These are phyloP conservation scores for Didymellaceae sp. DNA, from an alignment of 2,329 filamentous ascomycete genomes.

Conservation along the genomic window DNA sequence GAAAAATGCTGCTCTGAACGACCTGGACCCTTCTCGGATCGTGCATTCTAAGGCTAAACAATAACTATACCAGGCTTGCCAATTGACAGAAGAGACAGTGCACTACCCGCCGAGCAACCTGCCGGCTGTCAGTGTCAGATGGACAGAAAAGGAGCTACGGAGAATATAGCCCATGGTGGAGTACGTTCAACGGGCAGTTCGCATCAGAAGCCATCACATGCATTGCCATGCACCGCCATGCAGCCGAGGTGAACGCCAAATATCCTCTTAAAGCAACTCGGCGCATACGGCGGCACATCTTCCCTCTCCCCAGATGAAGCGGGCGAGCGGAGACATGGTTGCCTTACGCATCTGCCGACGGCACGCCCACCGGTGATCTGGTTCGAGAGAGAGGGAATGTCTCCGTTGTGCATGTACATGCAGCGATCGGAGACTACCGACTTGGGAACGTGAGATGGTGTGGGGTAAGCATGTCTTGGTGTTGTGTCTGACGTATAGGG, in stretches of 20 bases:
- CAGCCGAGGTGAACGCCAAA: not conserved
- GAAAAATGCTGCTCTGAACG: too few species aligned
- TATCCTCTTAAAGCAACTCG: not conserved
- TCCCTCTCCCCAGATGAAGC: not conserved
- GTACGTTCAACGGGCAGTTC: constrained; percentile 1
- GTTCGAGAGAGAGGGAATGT: not conserved
- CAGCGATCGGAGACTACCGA: constrained; percentile 1
- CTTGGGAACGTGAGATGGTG: not conserved
- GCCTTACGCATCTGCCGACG: not conserved
- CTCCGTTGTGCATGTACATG: too few species aligned
- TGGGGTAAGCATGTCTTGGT: constrained; percentile 4
- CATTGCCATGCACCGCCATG: not conserved
- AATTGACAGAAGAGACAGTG: too few species aligned
- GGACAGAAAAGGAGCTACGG: not conserved
- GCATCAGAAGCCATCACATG: not conserved
- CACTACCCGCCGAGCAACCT: not conserved
- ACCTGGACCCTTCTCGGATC: too few species aligned
- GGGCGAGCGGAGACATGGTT: constrained; percentile 2
- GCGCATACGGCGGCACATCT: constrained; percentile 6
- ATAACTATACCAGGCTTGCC: too few species aligned
- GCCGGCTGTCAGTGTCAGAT: constrained; percentile 1
- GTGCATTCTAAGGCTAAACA: too few species aligned
- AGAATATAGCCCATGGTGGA: constrained; percentile 1
- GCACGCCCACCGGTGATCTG: constrained; percentile 10
- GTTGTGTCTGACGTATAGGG: constrained; percentile 4